Percentiles rank a stretch among this genome's conserved stretches.
Conservation (phyloP, 495 filamentous ascomycete species). For the Penicillium silybi region DNA sequence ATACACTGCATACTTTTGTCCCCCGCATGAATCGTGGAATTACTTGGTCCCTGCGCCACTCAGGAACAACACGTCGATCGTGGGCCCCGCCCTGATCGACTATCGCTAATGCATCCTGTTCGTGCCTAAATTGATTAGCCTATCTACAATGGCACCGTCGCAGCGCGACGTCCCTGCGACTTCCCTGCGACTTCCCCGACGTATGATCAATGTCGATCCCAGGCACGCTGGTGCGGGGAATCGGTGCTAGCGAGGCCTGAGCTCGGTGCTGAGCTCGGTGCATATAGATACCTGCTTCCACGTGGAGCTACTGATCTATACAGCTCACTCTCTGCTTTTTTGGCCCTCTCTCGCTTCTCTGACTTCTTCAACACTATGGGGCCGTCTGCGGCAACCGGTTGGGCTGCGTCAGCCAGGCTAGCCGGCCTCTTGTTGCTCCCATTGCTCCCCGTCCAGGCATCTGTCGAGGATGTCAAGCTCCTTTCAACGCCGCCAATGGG, state of each 20-base stretch:
- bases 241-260: background rate
- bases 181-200: conserved; percentile 12
- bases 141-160: conserved; percentile 19
- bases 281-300: background rate
- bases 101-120: background rate
- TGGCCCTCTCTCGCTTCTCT: background rate
- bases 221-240: conserved; percentile 20
- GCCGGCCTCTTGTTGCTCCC: conserved; percentile 16
- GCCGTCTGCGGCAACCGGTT: background rate
- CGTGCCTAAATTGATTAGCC: background rate
- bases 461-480: conserved; percentile 13
- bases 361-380: background rate
- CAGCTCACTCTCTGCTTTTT: background rate
- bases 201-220: conserved; percentile 11
- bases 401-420: conserved; percentile 6
- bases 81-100: background rate
- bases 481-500: conserved; percentile 41
- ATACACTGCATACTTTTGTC: too few relatives aligned
- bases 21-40: too few relatives aligned
- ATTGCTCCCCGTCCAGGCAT: conserved; percentile 14
- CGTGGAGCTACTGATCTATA: background rate
- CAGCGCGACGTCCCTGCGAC: conserved; percentile 7
- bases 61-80: background rate
- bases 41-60: background rate
- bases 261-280: background rate